Base-by-base conservation (phyloP, 208 protist genomes). In the Acanthamoeba culbertsoni region DNA sequence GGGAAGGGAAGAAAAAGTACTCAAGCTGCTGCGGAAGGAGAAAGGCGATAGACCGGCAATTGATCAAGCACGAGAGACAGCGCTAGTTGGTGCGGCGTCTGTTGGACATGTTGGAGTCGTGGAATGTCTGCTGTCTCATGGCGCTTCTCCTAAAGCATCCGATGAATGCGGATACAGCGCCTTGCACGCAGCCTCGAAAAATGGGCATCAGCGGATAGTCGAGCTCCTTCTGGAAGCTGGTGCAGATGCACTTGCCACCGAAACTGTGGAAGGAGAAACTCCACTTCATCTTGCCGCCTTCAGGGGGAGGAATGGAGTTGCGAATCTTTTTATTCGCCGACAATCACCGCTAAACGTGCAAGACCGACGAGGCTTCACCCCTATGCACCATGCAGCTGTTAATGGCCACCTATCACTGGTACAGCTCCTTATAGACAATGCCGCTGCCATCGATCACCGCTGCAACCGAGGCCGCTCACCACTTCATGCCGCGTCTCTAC, bases 41-140 rank as follows among this genome's bases (percentile, higher is more conserved):
- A 6, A 12, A n/a, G n/a, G n/a, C 35, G 82, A 42, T 16, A 8
- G 48, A 31, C 10, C 51, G 82, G 33, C 8, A 35, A 57, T 2
- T 28, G 53, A 48, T 28, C 35, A 16, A 14, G 59, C 37, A 57
- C 37, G 33, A 37, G 59, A 51, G n/a, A 92, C 31, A 6, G 57
- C 86, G 18, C 40, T 92, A 8, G n/a, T 92, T 16, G 86, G 57
- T 3, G 86, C 86, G 10, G 51, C 55, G 7, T 65, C 86, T 26
- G 51, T 92, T 16, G 86, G 86, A 31, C 59, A 92, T 26, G 57
- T 92, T 4, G 57, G 59, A 3, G 62, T 92, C 10, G 86, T 92
- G 16, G 86, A 92, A 31, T 48, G 37, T 28, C 86, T 92, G 10
- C 42, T 92, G 8, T 5, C 35, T 26, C 31, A n/a, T 6, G 55